Evolutionary conservation across 352 stramenopile species (phyloP).

Genomic region (Globisporangium emineosum): DNA sequence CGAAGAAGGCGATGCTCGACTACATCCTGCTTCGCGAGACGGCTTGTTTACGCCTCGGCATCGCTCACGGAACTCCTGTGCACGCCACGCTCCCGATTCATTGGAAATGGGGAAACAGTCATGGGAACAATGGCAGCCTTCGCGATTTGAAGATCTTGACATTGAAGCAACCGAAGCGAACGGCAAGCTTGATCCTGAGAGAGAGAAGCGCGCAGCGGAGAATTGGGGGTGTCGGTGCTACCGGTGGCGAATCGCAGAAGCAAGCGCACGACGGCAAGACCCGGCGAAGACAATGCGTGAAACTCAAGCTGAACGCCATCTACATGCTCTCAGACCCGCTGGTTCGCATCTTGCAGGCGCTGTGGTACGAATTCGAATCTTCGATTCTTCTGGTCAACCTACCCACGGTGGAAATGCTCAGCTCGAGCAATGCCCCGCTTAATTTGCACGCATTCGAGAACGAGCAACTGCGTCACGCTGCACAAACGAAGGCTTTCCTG

Average conservation of each 20-base stretch:
- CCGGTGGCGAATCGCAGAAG: neutral
- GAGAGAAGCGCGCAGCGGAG: neutral
- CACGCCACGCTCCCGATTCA: slow-evolving; percentile 41
- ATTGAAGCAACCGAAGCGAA: neutral
- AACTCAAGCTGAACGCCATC: slow-evolving; percentile 33
- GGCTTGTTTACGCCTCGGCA: slow-evolving; percentile 45
- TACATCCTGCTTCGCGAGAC: slow-evolving; percentile 52
- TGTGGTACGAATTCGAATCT: slow-evolving; percentile 59
- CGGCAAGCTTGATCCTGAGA: neutral
- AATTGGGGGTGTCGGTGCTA: neutral
- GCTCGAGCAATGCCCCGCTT: slow-evolving; percentile 22
- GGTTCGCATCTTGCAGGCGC: slow-evolving; percentile 48
- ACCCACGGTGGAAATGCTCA: slow-evolving; percentile 27
- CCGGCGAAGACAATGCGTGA: slow-evolving; percentile 32
- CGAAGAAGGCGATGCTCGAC: slow-evolving; percentile 76
- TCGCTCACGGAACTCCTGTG: slow-evolving; percentile 40
- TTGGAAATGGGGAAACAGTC: slow-evolving; percentile 70
- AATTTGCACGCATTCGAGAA: slow-evolving; percentile 55
- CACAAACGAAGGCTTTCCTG: slow-evolving; percentile 34
- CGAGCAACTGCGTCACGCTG: slow-evolving; percentile 46
- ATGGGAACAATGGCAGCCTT: slow-evolving; percentile 45
- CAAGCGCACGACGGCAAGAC: slow-evolving; percentile 22
- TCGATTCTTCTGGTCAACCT: slow-evolving; percentile 47
- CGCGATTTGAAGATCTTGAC: slow-evolving; percentile 46
- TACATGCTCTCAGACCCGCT: slow-evolving; percentile 53